Evolutionary conservation across 805 yeast species (phyloP), one percentile per base, ranked within the genome.

Genomic region (Spathaspora passalidarum): DNA sequence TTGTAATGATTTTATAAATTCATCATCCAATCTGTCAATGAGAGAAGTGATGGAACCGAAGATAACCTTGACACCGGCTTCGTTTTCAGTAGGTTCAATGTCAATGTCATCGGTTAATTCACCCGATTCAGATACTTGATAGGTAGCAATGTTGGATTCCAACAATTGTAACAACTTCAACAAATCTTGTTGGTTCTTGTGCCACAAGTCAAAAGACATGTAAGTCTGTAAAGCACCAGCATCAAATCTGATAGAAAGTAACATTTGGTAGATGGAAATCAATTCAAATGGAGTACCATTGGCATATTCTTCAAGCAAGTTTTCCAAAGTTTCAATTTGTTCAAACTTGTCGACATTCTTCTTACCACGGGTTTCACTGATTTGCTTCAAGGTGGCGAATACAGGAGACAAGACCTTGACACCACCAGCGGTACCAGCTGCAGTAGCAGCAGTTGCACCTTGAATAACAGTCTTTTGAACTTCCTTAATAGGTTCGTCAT

Each of bases 1-100:
- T 63, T 91, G 90, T 58, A 94, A 78, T 40, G 96, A 88, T 56
- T 85, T 82, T 51, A 87, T 86, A 59, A 91, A 85, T 72, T 94
- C 99, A 60, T 92, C 98, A 62, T 90, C 97, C 51, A 94, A 78
- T 67, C 97, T 84, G 73, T 92, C 99, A 50, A 92, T 86, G 49
- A 87, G 80, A 7, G 97, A 84, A 40, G 86, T 80, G 40, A 94
- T 73, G 21, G 96, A 87, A 40, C 99, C 99, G 49, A 84, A 76
- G 45, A 94, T 78, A 55, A 79, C 82, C 62, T 80, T 79, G 49
- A 86, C 73, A 49, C 97, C 97, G 17, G 68, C 58, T 7, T 57
- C 71, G 46, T 78, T 75, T 47, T 81, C 78, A 39, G 85, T 75
- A 44, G 71, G 75, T 72, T 86, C 94, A 43, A 78, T 66, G 49